These are phyloP conservation scores for Mariannaea sp. DNA, from an alignment of 2,329 filamentous ascomycete species.

Conservation along the genomic window DNA sequence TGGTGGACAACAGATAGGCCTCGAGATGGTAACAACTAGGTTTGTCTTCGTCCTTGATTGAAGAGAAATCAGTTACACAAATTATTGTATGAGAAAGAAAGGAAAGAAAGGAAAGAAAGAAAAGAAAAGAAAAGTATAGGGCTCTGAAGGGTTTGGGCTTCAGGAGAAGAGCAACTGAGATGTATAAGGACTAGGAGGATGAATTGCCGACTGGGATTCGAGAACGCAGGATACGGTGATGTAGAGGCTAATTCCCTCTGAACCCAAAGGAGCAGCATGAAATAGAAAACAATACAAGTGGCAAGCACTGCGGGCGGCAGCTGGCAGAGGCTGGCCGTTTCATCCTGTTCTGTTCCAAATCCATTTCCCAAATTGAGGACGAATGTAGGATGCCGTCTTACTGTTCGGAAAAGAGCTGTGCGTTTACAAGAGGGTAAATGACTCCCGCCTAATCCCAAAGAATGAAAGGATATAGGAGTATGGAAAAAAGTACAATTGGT, in stretches of 20 bases:
- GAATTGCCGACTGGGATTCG: background rate
- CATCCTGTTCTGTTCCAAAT: background rate
- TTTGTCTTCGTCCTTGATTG: slow-evolving; percentile 5
- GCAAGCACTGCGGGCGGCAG: background rate
- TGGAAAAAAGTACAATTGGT: background rate
- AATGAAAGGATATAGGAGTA: background rate
- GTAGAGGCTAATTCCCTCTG: background rate
- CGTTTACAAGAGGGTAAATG: background rate
- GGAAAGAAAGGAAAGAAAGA: too few species aligned
- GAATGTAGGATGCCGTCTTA: background rate
- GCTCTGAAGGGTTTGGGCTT: slow-evolving; percentile 16
- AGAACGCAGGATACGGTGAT: background rate
- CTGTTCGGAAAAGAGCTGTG: background rate
- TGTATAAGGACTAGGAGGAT: slow-evolving; percentile 5
- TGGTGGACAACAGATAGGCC: slow-evolving; percentile 17
- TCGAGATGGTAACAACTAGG: slow-evolving; percentile 9
- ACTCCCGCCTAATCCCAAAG: background rate
- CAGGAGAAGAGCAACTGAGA: slow-evolving; percentile 15
- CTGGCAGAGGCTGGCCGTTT: background rate
- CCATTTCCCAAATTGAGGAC: background rate
- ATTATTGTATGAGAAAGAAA: slow-evolving; percentile 20
- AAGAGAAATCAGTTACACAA: slow-evolving; percentile 30
- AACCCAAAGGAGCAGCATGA: background rate
- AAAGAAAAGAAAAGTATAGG: too few species aligned
- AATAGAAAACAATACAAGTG: background rate